phyloP scores from a whole-genome alignment of 2,329 filamentous ascomycete species.

The Claviceps cyperi region DNA sequence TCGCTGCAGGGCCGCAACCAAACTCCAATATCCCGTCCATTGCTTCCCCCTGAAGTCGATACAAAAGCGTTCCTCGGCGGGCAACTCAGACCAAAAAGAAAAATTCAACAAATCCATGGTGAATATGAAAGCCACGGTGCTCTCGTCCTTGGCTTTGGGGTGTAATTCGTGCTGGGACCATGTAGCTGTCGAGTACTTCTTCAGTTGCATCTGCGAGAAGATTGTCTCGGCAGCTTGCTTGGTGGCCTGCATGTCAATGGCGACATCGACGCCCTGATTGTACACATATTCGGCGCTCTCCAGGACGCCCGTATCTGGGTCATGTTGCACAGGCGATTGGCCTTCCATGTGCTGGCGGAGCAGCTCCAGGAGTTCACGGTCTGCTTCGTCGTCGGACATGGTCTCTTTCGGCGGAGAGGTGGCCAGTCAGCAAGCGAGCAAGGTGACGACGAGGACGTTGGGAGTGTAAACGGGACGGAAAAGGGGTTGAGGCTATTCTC shows the following conservation, averaged over 20 bases:
- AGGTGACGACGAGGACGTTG: background rate
- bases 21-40: slow-evolving; percentile 93
- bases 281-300: slow-evolving; percentile 74
- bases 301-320: slow-evolving; percentile 69
- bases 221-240: slow-evolving; percentile 72
- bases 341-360: slow-evolving; percentile 66
- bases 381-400: slow-evolving; percentile 86
- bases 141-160: slow-evolving; percentile 66
- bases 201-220: slow-evolving; percentile 67
- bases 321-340: slow-evolving; percentile 35
- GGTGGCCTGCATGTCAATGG: slow-evolving; percentile 67
- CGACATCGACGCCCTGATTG: slow-evolving; percentile 86
- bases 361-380: slow-evolving; percentile 74
- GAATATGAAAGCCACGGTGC: slow-evolving; percentile 82
- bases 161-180: slow-evolving; percentile 88
- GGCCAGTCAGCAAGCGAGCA: background rate
- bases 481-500: background rate
- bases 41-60: slow-evolving; percentile 66
- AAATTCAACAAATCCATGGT: slow-evolving; percentile 96
- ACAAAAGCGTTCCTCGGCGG: slow-evolving; percentile 60
- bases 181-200: slow-evolving; percentile 66
- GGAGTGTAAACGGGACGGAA: background rate
- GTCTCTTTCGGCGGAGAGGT: background rate
- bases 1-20: slow-evolving; percentile 75
- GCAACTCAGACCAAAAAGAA: slow-evolving; percentile 76